Percentiles rank a stretch among this genome's conserved stretches.
These are phyloP conservation scores for Cicer judaicum DNA, from an alignment of 306 rosid species.

Conservation along the genomic window DNA sequence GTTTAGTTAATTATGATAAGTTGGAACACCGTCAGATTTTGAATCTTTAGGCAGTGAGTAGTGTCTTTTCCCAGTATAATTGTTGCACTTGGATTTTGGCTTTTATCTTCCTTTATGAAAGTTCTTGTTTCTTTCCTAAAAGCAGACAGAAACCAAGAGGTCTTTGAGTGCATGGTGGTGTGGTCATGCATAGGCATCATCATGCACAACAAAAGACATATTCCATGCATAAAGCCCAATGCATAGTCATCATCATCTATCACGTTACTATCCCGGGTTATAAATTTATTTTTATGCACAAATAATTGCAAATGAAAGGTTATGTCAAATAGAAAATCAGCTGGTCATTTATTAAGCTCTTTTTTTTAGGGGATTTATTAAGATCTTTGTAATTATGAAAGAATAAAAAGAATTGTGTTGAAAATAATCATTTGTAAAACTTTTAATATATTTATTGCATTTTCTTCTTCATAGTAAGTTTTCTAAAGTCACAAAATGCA, in stretches of 20 bases:
- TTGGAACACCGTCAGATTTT: neutral
- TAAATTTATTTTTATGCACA: too few relatives aligned
- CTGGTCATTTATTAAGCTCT: too few relatives aligned
- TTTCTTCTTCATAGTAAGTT: too few relatives aligned
- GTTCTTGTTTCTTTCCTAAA: slow-evolving; percentile 48
- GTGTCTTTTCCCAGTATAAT: neutral
- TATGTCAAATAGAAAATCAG: too few relatives aligned
- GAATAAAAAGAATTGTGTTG: too few relatives aligned
- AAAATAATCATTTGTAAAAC: too few relatives aligned
- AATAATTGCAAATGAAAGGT: too few relatives aligned
- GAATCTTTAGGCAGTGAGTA: neutral
- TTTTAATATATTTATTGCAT: too few relatives aligned
- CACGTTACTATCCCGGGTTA: too few relatives aligned
- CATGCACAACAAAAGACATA: slow-evolving; percentile 34
- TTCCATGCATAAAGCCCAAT: slow-evolving; percentile 44
- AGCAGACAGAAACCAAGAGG: slow-evolving; percentile 42
- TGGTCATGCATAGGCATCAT: slow-evolving; percentile 41
- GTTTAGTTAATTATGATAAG: neutral
- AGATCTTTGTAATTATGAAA: too few relatives aligned
- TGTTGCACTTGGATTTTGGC: slow-evolving; percentile 8
- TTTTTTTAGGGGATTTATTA: too few relatives aligned
- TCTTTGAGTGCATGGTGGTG: slow-evolving; percentile 39
- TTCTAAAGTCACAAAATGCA: too few relatives aligned
- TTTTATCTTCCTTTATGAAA: slow-evolving; percentile 47
- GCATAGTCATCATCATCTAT: slow-evolving; percentile 40